These are phyloP conservation scores for Fusarium ambrosium DNA, from an alignment of 2,329 filamentous ascomycete genomes.

Conservation along the genomic window DNA sequence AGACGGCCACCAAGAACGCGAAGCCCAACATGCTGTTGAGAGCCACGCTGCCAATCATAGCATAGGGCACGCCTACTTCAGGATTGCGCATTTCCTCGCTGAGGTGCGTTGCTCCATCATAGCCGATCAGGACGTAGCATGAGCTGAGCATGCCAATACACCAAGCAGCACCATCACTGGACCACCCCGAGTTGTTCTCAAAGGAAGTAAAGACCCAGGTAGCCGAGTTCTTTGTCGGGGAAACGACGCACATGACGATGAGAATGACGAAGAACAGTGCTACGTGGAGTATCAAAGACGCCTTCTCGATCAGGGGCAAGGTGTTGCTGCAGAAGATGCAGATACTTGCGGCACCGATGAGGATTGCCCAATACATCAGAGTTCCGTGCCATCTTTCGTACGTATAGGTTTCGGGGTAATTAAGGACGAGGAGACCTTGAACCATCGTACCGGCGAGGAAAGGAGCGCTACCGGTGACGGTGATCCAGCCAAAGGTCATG, in stretches of 20 bases:
- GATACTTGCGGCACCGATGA: constrained; percentile 3
- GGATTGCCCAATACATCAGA: constrained; percentile 30
- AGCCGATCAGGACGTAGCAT: constrained; percentile 35
- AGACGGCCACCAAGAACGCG: constrained; percentile 18
- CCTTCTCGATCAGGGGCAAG: constrained; percentile 31
- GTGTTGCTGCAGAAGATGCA: constrained; percentile 28
- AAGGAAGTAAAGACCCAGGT: constrained; percentile 29
- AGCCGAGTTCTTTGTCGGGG: constrained; percentile 25
- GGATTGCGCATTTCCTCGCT: constrained; percentile 40
- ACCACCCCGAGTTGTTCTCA: constrained; percentile 40
- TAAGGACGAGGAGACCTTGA: constrained; percentile 34
- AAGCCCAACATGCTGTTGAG: constrained; percentile 32
- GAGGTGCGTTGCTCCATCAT: constrained; percentile 36
- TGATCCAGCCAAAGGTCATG: constrained; percentile 35
- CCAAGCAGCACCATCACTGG: constrained; percentile 27
- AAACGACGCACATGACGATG: constrained; percentile 19
- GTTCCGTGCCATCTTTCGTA: constrained; percentile 39
- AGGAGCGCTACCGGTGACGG: constrained; percentile 26
- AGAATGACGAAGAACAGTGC: constrained; percentile 26
- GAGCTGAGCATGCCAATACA: constrained; percentile 38
- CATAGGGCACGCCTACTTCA: constrained; percentile 17
- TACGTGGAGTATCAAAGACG: constrained; percentile 22
- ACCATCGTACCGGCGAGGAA: constrained; percentile 36
- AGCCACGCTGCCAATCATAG: constrained; percentile 30
- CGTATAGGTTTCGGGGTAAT: constrained; percentile 26